Percentiles rank a stretch among this genome's conserved stretches.
phyloP scores from a whole-genome alignment of 257 asterid species.

The Catharanthus roseus region DNA sequence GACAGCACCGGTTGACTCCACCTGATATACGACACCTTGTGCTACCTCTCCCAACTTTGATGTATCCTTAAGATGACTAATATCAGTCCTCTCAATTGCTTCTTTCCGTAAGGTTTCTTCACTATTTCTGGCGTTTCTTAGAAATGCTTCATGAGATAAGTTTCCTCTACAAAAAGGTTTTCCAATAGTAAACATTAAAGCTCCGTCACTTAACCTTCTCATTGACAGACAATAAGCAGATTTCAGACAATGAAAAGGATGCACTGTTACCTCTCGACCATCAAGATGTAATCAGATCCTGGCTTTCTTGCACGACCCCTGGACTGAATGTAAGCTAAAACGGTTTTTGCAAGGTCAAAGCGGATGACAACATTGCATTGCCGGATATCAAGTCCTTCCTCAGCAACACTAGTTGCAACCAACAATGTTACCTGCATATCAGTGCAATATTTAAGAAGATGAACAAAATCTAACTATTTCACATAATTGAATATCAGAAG shows the following conservation, averaged over 20 bases:
- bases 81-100: conserved; percentile 96
- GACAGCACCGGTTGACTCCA: conserved; percentile 96
- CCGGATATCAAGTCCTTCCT: conserved; percentile 98
- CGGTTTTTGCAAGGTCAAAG: conserved; percentile 98
- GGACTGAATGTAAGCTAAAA: conserved; percentile 95
- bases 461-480: conserved; percentile 6
- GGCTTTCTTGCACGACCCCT: conserved; percentile 99
- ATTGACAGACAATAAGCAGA: conserved; percentile 15
- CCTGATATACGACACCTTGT: conserved; percentile 70
- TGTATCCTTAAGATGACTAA: conserved; percentile 81
- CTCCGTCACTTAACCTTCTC: conserved; percentile 6
- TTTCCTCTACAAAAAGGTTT: conserved; percentile 62
- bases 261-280: conserved; percentile 87
- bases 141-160: conserved; percentile 75
- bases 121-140: conserved; percentile 94
- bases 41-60: conserved; percentile 48
- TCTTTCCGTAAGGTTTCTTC: conserved; percentile 97
- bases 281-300: conserved; percentile 96
- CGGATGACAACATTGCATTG: conserved; percentile 99
- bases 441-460: conserved; percentile 14
- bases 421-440: conserved; percentile 73
- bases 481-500: conserved; percentile 12
- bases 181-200: conserved; percentile 11
- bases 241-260: conserved; percentile 13
- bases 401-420: conserved; percentile 99